Evolutionary conservation across 176 grass and related monocot species (phyloP).

Genomic region (Microstegium vimineum): DNA sequence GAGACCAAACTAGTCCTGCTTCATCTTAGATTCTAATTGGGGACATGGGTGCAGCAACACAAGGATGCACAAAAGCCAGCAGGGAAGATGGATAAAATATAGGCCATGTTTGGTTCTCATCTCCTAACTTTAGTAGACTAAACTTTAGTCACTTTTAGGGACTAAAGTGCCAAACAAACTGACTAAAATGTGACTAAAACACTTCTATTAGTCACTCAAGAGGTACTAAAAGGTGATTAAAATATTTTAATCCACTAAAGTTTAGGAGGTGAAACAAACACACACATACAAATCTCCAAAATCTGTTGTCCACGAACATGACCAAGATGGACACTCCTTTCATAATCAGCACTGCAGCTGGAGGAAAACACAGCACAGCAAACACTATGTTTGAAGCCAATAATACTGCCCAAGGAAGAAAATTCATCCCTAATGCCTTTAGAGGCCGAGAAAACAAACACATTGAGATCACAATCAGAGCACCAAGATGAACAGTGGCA

Average conservation of each 20-base stretch:
- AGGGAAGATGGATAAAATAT: slow-evolving; percentile 68
- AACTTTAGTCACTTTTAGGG: too few species aligned
- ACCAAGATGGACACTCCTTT: slow-evolving; percentile 46
- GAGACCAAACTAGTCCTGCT: slow-evolving; percentile 33
- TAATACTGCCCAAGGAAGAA: slow-evolving; percentile 22
- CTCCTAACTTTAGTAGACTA: too few species aligned
- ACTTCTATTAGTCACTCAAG: too few species aligned
- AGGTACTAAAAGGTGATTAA: too few species aligned
- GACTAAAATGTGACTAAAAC: too few species aligned
- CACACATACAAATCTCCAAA: slow-evolving; percentile 70
- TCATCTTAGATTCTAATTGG: slow-evolving; percentile 28
- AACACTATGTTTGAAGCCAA: slow-evolving; percentile 51
- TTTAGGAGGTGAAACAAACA: too few species aligned
- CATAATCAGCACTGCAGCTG: slow-evolving; percentile 44
- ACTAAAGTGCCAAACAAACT: too few species aligned
- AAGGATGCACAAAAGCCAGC: slow-evolving; percentile 77
- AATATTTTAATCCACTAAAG: too few species aligned
- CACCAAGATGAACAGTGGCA: slow-evolving; percentile 72
- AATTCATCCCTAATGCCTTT: too few species aligned
- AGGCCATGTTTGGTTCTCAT: too few species aligned
- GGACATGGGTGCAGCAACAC: slow-evolving; percentile 67
- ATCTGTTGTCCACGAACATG: slow-evolving; percentile 16
- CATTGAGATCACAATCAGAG: slow-evolving; percentile 74
- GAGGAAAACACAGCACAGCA: slow-evolving; percentile 60
- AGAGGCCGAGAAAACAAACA: too few species aligned